Evolutionary conservation across 2,329 filamentous ascomycete species (phyloP), one percentile per base, ranked within the genome.

Genomic region (Talaromyces sp.): DNA sequence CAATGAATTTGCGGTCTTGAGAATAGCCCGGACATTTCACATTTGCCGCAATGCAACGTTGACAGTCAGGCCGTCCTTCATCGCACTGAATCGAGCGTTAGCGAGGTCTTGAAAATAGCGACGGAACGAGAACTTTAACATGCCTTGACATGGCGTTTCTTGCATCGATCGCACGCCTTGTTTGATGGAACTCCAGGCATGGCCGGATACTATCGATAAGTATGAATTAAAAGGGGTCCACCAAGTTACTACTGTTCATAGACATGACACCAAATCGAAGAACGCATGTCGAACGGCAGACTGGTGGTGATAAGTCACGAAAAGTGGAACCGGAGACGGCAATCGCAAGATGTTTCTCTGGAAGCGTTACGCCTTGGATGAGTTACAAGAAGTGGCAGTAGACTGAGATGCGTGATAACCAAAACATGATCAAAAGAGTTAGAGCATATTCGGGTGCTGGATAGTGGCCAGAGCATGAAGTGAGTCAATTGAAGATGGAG

Each of bases 1-100:
- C 76, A 54, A 79, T 76, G 62, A 79, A 79, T 48, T 78, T 78
- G 62, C 76, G 75, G 23, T 72, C 77, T 60, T 77, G 74, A 21
- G 77, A 72, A 71, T 77, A 79, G n/a, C 76, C 76, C 0, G 76
- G 75, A 52, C 76, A 78, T 59, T 77, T 71, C 25, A 75, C 71
- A 12, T 75, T 75, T 6, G 76, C 72, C 52, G 71, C 69, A 31
- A 68, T 68, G 63, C 76, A 78, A 21, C 75, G 72, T 60, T 74
- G 72, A 61, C 76, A 78, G 14, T 70, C 69, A 5, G 76, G 75
- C 7, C 76, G 72, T 46, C 71, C 70, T 63, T 78, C 76, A 66
- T 79, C 76, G 64, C 76, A 79, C 76, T 79, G 33, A 18, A 9
- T 12, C 23, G 18, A 1, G 28, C 35, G 60, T 63, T 59, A 54